A percentile compares a stretch with the other conserved stretches of the same genome.
phyloP scores from a whole-genome alignment of 108 stramenopile species.

The Heterococcus sp. region DNA sequence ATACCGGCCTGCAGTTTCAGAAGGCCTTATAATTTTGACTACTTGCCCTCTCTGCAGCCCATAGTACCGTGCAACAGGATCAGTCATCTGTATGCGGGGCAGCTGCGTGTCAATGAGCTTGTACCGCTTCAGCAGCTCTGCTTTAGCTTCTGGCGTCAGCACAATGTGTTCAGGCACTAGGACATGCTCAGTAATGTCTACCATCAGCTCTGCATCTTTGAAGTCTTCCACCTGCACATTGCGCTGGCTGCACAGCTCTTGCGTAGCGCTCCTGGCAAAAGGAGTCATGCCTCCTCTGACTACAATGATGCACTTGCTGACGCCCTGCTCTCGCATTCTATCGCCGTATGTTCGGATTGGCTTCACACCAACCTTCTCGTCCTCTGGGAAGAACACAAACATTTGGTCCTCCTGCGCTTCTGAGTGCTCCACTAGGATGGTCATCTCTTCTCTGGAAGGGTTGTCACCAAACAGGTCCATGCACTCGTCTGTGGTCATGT shows the following conservation, averaged over 20 bases:
- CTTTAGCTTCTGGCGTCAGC: constrained; percentile 83
- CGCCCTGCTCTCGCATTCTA: constrained; percentile 52
- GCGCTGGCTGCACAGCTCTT: constrained; percentile 46
- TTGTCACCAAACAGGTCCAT: constrained; percentile 27
- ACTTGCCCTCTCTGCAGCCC: constrained; percentile 95
- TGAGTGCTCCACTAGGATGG: constrained; percentile 51
- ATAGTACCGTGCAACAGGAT: constrained; percentile 96
- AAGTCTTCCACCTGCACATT: constrained; percentile 77
- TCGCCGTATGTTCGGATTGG: constrained; percentile 53
- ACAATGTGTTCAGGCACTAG: constrained; percentile 69
- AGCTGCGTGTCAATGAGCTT: constrained; percentile 93
- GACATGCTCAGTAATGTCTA: constrained; percentile 97
- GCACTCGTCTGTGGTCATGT: constrained; percentile 19
- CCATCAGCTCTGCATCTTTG: constrained; percentile 91
- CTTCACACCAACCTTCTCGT: constrained; percentile 61
- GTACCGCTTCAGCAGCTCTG: constrained; percentile 89
- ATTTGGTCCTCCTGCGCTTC: constrained; percentile 53
- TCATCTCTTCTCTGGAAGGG: constrained; percentile 19
- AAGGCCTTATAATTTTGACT: constrained; percentile 96
- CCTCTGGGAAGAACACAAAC: constrained; percentile 59
- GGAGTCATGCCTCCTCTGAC: constrained; percentile 54
- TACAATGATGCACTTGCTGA: constrained; percentile 53
- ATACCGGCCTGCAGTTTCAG: constrained; percentile 98
- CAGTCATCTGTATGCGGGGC: constrained; percentile 94
- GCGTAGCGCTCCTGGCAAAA: constrained; percentile 40